Conservation (phyloP, 2,329 filamentous ascomycete species). For the Exophiala phaeomuriformis region DNA sequence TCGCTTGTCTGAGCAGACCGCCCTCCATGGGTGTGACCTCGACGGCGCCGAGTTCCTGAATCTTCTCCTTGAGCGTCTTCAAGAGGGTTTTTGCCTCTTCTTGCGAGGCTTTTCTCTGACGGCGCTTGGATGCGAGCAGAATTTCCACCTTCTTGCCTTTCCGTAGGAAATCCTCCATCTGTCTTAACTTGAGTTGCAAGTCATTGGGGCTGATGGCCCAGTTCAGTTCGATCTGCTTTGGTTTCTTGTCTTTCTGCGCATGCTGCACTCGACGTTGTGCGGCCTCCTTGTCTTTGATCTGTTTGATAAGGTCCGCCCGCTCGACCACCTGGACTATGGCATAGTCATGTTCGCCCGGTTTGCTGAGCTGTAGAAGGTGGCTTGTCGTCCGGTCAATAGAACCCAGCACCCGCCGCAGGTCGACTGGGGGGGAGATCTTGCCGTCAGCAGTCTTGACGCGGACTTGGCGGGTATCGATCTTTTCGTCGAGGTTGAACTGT, state of each 20-base stretch:
- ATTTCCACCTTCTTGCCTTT: slow-evolving; percentile 73
- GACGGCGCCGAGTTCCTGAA: slow-evolving; percentile 38
- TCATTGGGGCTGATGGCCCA: slow-evolving; percentile 79
- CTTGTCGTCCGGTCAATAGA: slow-evolving; percentile 45
- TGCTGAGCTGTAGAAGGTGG: slow-evolving; percentile 45
- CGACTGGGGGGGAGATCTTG: slow-evolving; percentile 17
- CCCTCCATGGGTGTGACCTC: slow-evolving; percentile 39
- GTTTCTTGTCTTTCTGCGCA: slow-evolving; percentile 31
- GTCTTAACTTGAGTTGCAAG: slow-evolving; percentile 61
- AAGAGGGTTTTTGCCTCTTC: slow-evolving; percentile 58
- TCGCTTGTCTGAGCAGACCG: slow-evolving; percentile 32
- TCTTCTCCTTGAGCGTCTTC: slow-evolving; percentile 41
- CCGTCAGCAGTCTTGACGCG: slow-evolving; percentile 17
- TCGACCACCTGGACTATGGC: slow-evolving; percentile 67
- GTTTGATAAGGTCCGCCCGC: slow-evolving; percentile 46
- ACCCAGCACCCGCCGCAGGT: slow-evolving; percentile 31
- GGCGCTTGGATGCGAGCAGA: slow-evolving; percentile 59
- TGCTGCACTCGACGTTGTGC: slow-evolving; percentile 34
- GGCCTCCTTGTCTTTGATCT: slow-evolving; percentile 35
- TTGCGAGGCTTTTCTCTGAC: slow-evolving; percentile 51
- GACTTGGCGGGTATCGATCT: slow-evolving; percentile 18
- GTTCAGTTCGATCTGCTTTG: slow-evolving; percentile 79
- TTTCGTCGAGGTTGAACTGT: slow-evolving; percentile 22
- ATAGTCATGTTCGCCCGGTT: slow-evolving; percentile 31
- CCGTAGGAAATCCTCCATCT: slow-evolving; percentile 59